These are phyloP conservation scores for Moesziomyces globuligerus DNA, from an alignment of 1,284 basidiomycete genomes.

Conservation along the genomic window DNA sequence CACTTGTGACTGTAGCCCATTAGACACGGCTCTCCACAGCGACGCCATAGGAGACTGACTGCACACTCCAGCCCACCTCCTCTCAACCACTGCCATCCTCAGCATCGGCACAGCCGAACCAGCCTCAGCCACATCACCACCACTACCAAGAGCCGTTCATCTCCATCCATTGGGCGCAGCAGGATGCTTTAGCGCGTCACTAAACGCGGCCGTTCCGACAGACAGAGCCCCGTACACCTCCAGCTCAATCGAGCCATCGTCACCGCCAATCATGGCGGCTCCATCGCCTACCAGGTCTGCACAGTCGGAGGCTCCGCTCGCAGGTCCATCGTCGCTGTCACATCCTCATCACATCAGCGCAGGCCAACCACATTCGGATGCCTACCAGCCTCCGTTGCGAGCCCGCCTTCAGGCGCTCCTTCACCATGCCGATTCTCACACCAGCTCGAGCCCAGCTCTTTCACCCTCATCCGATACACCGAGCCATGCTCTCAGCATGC, in stretches of 20 bases:
- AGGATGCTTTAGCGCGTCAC: too few relatives aligned
- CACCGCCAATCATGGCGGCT: constrained; percentile 4
- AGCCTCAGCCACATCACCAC: neutral
- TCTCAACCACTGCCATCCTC: neutral
- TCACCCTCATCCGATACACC: constrained; percentile 28
- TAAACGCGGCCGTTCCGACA: neutral
- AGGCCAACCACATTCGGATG: neutral
- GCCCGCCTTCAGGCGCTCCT: constrained; percentile 34
- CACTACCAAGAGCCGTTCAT: neutral
- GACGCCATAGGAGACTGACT: neutral
- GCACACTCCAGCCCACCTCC: neutral
- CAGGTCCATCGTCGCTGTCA: constrained; percentile 12
- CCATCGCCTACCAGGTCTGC: constrained; percentile 1
- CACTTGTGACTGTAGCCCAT: neutral
- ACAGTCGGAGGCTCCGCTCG: constrained; percentile 7
- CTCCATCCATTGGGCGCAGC: neutral
- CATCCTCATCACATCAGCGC: constrained; percentile 2
- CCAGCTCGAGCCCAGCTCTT: constrained; percentile 24
- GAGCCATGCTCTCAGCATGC: constrained; percentile 11
- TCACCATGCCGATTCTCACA: constrained; percentile 27
- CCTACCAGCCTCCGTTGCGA: constrained; percentile 24
- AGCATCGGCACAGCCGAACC: too few relatives aligned
- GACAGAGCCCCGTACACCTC: neutral
- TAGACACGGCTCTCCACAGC: neutral
- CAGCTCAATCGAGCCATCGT: constrained; percentile 2